These are phyloP conservation scores for Bodo saltans DNA, from an alignment of 78 protist genomes.

Conservation along the genomic window DNA sequence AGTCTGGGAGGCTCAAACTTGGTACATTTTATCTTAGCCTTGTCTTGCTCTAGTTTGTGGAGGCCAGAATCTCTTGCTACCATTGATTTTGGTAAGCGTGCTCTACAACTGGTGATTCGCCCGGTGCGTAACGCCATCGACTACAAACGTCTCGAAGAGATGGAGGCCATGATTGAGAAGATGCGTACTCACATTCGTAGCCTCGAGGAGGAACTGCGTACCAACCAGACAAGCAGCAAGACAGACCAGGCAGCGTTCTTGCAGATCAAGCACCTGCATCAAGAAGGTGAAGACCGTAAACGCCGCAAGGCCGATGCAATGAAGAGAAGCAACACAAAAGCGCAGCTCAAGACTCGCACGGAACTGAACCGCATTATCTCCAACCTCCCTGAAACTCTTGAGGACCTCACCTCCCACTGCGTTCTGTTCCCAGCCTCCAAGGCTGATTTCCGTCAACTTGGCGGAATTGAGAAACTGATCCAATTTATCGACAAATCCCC, in stretches of 20 bases:
- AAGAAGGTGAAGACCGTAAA: neutral
- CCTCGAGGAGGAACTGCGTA: neutral
- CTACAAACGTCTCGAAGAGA: slow-evolving; percentile 28
- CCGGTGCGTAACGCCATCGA: slow-evolving; percentile 25
- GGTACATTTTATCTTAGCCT: slow-evolving; percentile 1
- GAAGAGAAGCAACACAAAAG: neutral
- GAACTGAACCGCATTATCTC: slow-evolving; percentile 5
- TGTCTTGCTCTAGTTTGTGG: slow-evolving; percentile 8
- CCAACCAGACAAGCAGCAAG: neutral
- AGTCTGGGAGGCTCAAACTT: slow-evolving; percentile 33
- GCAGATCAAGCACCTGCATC: neutral
- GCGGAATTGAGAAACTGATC: slow-evolving; percentile 3
- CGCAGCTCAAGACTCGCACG: neutral
- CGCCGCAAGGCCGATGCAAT: neutral
- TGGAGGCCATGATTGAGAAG: slow-evolving; percentile 29
- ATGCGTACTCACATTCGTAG: slow-evolving; percentile 13
- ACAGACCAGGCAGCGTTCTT: too few species aligned
- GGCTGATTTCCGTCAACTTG: slow-evolving; percentile 5
- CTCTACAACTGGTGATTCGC: slow-evolving; percentile 2
- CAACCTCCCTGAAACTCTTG: slow-evolving; percentile 9
- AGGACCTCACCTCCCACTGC: slow-evolving; percentile 31
- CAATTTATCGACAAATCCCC: neutral
- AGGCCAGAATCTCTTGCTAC: neutral
- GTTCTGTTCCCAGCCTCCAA: slow-evolving; percentile 1
- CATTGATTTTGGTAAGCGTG: slow-evolving; percentile 29